Percentiles rank a stretch among this genome's conserved stretches.
Conservation (phyloP, 2,329 filamentous ascomycete genomes). For the Sporothrix dimorphospora region DNA sequence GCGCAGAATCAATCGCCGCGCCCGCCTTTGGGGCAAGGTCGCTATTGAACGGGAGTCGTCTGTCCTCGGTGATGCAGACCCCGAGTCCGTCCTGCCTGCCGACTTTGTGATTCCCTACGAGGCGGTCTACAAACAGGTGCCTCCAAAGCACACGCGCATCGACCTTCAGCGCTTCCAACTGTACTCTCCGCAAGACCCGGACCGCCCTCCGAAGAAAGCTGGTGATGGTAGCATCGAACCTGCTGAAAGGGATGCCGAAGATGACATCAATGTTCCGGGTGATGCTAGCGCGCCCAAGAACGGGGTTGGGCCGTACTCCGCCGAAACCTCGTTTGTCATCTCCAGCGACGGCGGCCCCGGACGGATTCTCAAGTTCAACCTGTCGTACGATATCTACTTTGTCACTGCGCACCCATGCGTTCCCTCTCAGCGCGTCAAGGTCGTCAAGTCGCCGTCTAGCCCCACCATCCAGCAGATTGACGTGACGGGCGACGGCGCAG, state of each 20-base stretch:
- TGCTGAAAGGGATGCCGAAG: background rate
- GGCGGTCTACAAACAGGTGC: slow-evolving; percentile 53
- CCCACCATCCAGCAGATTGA: slow-evolving; percentile 63
- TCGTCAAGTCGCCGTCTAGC: slow-evolving; percentile 62
- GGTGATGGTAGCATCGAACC: slow-evolving; percentile 15
- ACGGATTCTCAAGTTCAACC: slow-evolving; percentile 47
- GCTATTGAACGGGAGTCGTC: slow-evolving; percentile 62
- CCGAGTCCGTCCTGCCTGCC: slow-evolving; percentile 57
- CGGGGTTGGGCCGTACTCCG: slow-evolving; percentile 44
- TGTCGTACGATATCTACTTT: slow-evolving; percentile 65
- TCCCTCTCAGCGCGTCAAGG: slow-evolving; percentile 58
- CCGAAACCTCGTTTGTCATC: slow-evolving; percentile 48
- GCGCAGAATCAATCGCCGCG: slow-evolving; percentile 36
- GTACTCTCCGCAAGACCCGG: slow-evolving; percentile 47
- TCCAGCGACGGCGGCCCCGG: slow-evolving; percentile 47
- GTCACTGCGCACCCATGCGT: slow-evolving; percentile 69
- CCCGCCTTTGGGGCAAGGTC: slow-evolving; percentile 64
- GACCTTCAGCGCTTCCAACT: slow-evolving; percentile 57
- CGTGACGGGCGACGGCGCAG: slow-evolving; percentile 48
- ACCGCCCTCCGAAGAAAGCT: slow-evolving; percentile 41
- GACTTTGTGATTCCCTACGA: slow-evolving; percentile 67
- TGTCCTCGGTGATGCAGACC: slow-evolving; percentile 61
- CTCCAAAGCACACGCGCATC: slow-evolving; percentile 51
- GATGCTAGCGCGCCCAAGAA: background rate
- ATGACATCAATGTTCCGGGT: slow-evolving; percentile 38